Evolutionary conservation across 495 filamentous ascomycete genomes (phyloP).

Genomic region (Trichoderma erinaceum): DNA sequence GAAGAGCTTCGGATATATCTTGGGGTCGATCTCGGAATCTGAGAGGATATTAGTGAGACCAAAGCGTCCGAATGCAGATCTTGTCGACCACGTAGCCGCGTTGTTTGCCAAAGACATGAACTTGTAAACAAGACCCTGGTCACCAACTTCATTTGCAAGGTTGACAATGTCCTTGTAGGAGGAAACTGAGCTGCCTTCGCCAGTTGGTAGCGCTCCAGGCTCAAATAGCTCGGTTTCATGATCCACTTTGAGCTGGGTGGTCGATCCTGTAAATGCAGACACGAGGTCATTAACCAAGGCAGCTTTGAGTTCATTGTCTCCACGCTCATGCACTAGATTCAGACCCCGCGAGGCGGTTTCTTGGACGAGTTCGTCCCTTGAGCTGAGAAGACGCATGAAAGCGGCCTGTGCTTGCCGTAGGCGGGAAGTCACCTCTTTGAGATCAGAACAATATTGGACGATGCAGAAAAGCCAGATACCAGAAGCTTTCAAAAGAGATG

Average conservation of each 20-base stretch:
- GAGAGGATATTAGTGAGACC: constrained; percentile 88
- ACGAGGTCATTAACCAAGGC: constrained; percentile 83
- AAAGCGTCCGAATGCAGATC: constrained; percentile 90
- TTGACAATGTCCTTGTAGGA: constrained; percentile 96
- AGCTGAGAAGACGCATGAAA: constrained; percentile 80
- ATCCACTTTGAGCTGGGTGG: constrained; percentile 69
- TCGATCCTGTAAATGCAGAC: constrained; percentile 72
- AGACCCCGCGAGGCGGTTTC: constrained; percentile 90
- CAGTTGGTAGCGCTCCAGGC: constrained; percentile 84
- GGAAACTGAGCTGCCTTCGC: constrained; percentile 79
- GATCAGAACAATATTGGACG: constrained; percentile 83
- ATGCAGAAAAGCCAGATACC: constrained; percentile 89
- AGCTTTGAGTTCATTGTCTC: constrained; percentile 69
- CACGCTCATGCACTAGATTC: constrained; percentile 85
- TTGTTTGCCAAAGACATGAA: constrained; percentile 96
- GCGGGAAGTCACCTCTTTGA: constrained; percentile 60
- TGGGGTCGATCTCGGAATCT: constrained; percentile 81
- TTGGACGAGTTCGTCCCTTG: constrained; percentile 88
- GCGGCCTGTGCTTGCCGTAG: constrained; percentile 75
- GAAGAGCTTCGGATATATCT: constrained; percentile 90
- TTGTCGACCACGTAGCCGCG: constrained; percentile 90
- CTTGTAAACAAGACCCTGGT: constrained; percentile 88
- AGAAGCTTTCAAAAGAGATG: constrained; percentile 78
- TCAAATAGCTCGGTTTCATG: constrained; percentile 91
- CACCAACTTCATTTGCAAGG: constrained; percentile 86